A percentile compares a stretch with the other conserved stretches of the same genome.
Conservation (phyloP, 2,329 filamentous ascomycete species). For the Metarhizium humberi region DNA sequence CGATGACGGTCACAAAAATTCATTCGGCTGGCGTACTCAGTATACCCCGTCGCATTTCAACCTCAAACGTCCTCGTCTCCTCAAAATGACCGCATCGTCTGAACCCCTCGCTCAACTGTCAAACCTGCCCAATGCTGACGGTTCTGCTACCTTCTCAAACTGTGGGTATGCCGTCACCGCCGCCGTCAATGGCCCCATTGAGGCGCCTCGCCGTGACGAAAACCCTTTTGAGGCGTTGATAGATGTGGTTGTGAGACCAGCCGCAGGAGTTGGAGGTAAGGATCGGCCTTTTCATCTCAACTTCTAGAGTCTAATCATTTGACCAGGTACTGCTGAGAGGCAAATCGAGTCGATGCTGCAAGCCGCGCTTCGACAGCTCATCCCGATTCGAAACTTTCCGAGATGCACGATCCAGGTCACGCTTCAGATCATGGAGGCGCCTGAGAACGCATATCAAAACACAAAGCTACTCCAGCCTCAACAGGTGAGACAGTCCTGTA, state of each 20-base stretch:
- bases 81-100: constrained; percentile 33
- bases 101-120: constrained; percentile 45
- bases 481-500: constrained; percentile 37
- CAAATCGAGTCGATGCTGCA: constrained; percentile 74
- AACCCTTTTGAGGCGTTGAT: constrained; percentile 83
- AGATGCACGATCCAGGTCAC: constrained; percentile 72
- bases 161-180: constrained; percentile 74
- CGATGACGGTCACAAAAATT: neutral
- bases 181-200: constrained; percentile 86
- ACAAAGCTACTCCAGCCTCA: constrained; percentile 50
- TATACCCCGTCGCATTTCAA: neutral
- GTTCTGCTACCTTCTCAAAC: constrained; percentile 68
- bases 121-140: constrained; percentile 62
- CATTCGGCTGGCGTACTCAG: neutral
- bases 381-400: constrained; percentile 67
- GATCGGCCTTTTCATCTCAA: neutral
- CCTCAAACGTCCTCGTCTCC: neutral
- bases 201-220: constrained; percentile 81
- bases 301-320: neutral
- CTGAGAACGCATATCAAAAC: constrained; percentile 56
- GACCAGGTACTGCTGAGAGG: constrained; percentile 59
- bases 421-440: constrained; percentile 64
- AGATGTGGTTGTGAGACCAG: constrained; percentile 83
- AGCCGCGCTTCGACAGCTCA: constrained; percentile 61
- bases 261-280: constrained; percentile 71